These are phyloP conservation scores for Hirschfeldia incana DNA, from an alignment of 345 rosid species.

Conservation along the genomic window DNA sequence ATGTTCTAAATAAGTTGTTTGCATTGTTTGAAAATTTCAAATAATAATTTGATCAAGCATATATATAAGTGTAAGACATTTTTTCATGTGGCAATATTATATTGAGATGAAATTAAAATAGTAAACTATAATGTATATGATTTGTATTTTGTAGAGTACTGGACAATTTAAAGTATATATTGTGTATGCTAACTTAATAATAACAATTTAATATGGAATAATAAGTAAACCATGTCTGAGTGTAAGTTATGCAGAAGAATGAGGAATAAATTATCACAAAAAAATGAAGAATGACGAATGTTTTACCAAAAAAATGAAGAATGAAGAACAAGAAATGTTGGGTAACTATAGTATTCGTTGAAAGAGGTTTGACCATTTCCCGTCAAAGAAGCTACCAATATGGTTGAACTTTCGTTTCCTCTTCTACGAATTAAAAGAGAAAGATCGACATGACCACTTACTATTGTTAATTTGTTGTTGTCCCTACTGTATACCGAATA, in stretches of 20 bases:
- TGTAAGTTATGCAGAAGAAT: slow-evolving; percentile 15
- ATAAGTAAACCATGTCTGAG: slow-evolving; percentile 20
- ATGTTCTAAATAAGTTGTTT: background rate
- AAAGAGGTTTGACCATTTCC: slow-evolving; percentile 39
- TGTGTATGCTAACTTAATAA: background rate
- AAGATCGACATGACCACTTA: background rate
- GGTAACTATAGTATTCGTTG: slow-evolving; percentile 14
- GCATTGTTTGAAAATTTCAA: background rate
- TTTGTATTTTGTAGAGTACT: background rate
- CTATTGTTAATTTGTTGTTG: background rate
- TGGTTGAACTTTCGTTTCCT: slow-evolving; percentile 23
- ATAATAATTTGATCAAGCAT: background rate
- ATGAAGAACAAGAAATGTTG: slow-evolving; percentile 15
- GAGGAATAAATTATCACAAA: background rate
- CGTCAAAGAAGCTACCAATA: slow-evolving; percentile 35
- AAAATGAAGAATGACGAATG: background rate
- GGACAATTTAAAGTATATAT: background rate
- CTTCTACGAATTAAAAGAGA: slow-evolving; percentile 10
- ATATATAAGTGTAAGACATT: background rate
- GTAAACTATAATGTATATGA: background rate
- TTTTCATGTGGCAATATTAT: background rate
- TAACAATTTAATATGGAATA: background rate
- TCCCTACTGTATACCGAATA: background rate
- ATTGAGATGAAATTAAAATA: background rate
- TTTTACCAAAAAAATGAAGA: too few relatives aligned